Conservation (phyloP, 1,139 yeast genomes). For the Debaryomycetaceae sp. region DNA sequence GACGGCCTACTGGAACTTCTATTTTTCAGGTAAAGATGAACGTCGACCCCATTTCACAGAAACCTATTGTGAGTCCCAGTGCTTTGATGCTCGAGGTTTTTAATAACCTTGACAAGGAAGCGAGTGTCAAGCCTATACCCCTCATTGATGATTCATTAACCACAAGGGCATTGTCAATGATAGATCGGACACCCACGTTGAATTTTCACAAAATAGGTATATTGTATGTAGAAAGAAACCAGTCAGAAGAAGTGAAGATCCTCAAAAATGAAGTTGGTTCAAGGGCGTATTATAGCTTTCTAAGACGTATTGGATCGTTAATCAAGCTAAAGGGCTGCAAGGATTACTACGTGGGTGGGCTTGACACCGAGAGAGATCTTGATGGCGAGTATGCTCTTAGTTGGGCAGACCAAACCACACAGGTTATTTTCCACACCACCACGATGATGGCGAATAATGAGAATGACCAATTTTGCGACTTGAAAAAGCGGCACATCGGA, state of each 20-base stretch:
- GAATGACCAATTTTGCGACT: constrained; percentile 43
- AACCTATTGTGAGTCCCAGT: constrained; percentile 18
- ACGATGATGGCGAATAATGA: constrained; percentile 68
- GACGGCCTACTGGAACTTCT: constrained; percentile 65
- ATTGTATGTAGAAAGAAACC: constrained; percentile 68
- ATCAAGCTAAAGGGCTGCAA: constrained; percentile 53
- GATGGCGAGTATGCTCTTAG: constrained; percentile 78
- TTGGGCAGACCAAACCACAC: constrained; percentile 71
- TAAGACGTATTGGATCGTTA: constrained; percentile 56
- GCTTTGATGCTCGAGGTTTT: constrained; percentile 32
- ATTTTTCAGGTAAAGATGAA: not conserved
- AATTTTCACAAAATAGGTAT: constrained; percentile 80
- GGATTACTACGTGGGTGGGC: constrained; percentile 71
- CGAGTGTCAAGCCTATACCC: constrained; percentile 31
- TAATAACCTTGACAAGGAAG: constrained; percentile 19
- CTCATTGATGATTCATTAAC: constrained; percentile 47
- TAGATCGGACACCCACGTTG: constrained; percentile 77
- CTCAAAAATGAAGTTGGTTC: constrained; percentile 68
- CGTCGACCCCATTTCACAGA: not conserved
- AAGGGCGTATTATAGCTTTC: constrained; percentile 53
- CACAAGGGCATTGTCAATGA: constrained; percentile 55
- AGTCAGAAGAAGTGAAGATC: constrained; percentile 60
- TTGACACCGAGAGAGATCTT: constrained; percentile 61
- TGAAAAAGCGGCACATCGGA: constrained; percentile 83
- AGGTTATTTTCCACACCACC: constrained; percentile 72